These are phyloP conservation scores for Acanthamoeba healyi DNA, from an alignment of 208 protist species.

Conservation along the genomic window DNA sequence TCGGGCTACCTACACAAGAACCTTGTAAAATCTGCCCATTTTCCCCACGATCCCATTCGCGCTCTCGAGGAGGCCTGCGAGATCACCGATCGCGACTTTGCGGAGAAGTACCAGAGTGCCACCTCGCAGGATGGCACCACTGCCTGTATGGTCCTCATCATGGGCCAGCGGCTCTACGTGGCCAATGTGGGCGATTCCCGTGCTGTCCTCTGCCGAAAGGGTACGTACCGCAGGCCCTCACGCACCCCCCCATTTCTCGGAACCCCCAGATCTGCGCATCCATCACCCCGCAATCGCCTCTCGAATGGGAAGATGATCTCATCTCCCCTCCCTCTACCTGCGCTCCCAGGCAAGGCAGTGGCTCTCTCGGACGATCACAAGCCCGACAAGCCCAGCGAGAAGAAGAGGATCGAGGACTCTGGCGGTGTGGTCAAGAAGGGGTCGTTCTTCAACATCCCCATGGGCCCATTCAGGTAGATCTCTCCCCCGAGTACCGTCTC, in stretches of 20 bases:
- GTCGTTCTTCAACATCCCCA: conserved; percentile 72
- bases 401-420: conserved; percentile 47
- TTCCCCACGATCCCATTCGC: conserved; percentile 24
- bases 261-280: background rate
- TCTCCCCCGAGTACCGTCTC: background rate
- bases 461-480: conserved; percentile 59
- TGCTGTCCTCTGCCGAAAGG: conserved; percentile 55
- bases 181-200: conserved; percentile 67
- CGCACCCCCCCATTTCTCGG: background rate
- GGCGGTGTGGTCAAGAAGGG: conserved; percentile 65
- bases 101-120: conserved; percentile 32
- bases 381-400: conserved; percentile 47
- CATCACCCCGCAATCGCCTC: background rate
- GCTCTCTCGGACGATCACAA: conserved; percentile 64
- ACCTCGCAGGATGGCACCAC: conserved; percentile 69
- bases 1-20: conserved; percentile 62
- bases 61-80: conserved; percentile 68
- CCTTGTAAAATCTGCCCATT: conserved; percentile 49
- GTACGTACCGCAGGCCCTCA: too few species aligned
- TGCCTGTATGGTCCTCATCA: conserved; percentile 69
- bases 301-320: too few species aligned
- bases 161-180: conserved; percentile 41
- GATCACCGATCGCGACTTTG: conserved; percentile 65
- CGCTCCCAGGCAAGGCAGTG: conserved; percentile 62
- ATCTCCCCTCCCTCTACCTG: background rate